These are phyloP conservation scores for Allantophomopsis lycopodina DNA, from an alignment of 2,329 filamentous ascomycete genomes.

Conservation along the genomic window DNA sequence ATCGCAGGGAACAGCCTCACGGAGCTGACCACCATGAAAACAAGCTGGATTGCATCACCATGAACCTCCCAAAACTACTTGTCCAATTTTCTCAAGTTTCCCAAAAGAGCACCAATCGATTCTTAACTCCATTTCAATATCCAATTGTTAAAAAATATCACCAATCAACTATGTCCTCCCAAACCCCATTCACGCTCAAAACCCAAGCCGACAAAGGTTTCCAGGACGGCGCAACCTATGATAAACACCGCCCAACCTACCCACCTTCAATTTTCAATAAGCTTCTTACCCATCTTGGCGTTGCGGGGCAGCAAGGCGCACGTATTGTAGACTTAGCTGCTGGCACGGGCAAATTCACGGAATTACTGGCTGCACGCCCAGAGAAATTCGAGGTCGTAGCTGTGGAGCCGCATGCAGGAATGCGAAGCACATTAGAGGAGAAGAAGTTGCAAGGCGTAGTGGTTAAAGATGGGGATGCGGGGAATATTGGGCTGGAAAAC, in stretches of 20 bases:
- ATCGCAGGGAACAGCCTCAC: too few species aligned
- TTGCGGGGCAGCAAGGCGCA: slow-evolving; percentile 30
- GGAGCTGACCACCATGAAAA: too few species aligned
- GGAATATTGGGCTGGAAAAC: slow-evolving; percentile 36
- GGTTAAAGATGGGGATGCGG: slow-evolving; percentile 43
- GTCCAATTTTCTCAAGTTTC: too few species aligned
- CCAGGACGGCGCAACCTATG: slow-evolving; percentile 48
- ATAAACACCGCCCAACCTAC: slow-evolving; percentile 56
- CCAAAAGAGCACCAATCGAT: too few species aligned
- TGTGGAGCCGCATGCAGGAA: slow-evolving; percentile 51
- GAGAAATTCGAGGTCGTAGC: slow-evolving; percentile 47
- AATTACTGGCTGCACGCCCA: slow-evolving; percentile 39
- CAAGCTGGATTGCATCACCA: too few species aligned
- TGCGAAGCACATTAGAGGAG: slow-evolving; percentile 44
- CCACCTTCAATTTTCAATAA: slow-evolving; percentile 38
- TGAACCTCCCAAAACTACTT: too few species aligned
- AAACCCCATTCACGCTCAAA: slow-evolving; percentile 7
- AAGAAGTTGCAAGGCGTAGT: slow-evolving; percentile 37
- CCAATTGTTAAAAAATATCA: too few species aligned
- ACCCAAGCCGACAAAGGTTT: slow-evolving; percentile 33
- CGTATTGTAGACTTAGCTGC: slow-evolving; percentile 50
- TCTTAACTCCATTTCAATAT: too few species aligned
- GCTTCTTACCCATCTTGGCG: slow-evolving; percentile 39
- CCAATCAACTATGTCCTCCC: neutral
- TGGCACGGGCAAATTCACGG: slow-evolving; percentile 60